A percentile compares a stretch with the other conserved stretches of the same genome.
Conservation (phyloP, 2,329 filamentous ascomycete species). For the Colletotrichum theobromicola region DNA sequence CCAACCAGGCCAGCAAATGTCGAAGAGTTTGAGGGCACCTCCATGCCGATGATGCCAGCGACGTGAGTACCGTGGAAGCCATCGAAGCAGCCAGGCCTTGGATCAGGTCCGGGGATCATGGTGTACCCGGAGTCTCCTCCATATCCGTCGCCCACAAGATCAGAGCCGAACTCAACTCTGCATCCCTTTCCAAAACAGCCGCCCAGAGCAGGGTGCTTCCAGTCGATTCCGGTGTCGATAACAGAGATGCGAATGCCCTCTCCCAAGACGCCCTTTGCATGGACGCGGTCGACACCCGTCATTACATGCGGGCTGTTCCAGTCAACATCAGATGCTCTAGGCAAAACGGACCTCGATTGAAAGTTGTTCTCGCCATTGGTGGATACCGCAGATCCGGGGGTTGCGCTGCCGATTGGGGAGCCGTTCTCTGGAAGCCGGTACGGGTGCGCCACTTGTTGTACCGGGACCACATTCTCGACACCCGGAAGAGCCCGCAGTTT, state of each 20-base stretch:
- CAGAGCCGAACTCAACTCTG: constrained; percentile 23
- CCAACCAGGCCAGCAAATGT: constrained; percentile 22
- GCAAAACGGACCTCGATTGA: background rate
- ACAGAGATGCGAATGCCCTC: constrained; percentile 5
- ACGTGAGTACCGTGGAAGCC: constrained; percentile 34
- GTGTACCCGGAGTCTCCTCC: background rate
- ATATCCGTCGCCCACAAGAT: constrained; percentile 22
- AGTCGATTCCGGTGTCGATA: constrained; percentile 16
- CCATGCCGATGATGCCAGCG: constrained; percentile 24
- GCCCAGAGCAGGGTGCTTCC: background rate
- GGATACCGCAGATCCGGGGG: too few relatives aligned
- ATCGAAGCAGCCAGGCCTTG: constrained; percentile 23
- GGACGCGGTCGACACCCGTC: constrained; percentile 5
- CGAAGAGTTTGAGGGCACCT: background rate
- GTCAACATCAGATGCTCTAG: background rate
- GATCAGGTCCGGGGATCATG: constrained; percentile 19
- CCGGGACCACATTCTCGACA: background rate
- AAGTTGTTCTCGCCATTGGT: background rate
- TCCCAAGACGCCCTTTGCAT: constrained; percentile 1
- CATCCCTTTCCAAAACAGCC: constrained; percentile 10
- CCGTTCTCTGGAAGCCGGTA: background rate
- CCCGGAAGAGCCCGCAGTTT: background rate
- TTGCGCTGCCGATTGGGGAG: background rate
- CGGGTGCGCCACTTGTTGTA: background rate
- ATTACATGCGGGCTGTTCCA: constrained; percentile 10